Evolutionary conservation across 106 monocot genomes (phyloP).

Genomic region (Gastrodia elata): DNA sequence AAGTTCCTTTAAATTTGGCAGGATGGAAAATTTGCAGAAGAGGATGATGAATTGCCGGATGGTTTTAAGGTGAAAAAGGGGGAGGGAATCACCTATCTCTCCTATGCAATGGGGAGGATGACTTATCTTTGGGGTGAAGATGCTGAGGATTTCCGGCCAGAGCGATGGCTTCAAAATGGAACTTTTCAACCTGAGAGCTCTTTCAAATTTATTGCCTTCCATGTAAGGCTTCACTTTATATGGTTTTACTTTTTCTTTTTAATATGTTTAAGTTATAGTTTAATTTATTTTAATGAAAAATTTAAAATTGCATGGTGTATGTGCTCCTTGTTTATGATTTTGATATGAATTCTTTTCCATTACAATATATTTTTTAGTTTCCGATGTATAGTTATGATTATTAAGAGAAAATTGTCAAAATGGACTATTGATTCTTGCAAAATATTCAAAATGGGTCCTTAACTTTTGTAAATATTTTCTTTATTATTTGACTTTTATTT

Average conservation of each 20-base stretch:
- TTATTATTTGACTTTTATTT: too few relatives aligned
- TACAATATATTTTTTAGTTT: too few relatives aligned
- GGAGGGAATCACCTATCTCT: constrained; percentile 23
- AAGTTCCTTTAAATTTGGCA: background rate
- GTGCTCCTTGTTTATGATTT: too few relatives aligned
- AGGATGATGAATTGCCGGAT: constrained; percentile 33
- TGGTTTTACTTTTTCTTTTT: background rate
- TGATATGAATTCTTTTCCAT: too few relatives aligned
- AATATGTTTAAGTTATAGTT: too few relatives aligned
- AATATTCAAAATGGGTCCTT: too few relatives aligned
- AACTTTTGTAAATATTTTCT: too few relatives aligned
- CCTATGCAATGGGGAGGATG: constrained; percentile 47
- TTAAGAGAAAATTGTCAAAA: too few relatives aligned
- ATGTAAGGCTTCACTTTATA: constrained; percentile 12
- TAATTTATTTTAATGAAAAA: background rate
- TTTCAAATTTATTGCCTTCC: constrained; percentile 34
- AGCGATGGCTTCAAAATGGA: constrained; percentile 31
- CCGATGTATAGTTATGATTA: too few relatives aligned
- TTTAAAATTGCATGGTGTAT: too few relatives aligned
- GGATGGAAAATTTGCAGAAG: constrained; percentile 24
- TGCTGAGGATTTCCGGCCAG: constrained; percentile 33
- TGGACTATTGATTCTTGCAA: too few relatives aligned
- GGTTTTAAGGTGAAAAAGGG: constrained; percentile 38
- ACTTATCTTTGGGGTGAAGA: constrained; percentile 34
- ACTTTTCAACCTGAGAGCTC: constrained; percentile 23